Conservation (phyloP, 306 rosid species). For the Cicer chorassanicum region DNA sequence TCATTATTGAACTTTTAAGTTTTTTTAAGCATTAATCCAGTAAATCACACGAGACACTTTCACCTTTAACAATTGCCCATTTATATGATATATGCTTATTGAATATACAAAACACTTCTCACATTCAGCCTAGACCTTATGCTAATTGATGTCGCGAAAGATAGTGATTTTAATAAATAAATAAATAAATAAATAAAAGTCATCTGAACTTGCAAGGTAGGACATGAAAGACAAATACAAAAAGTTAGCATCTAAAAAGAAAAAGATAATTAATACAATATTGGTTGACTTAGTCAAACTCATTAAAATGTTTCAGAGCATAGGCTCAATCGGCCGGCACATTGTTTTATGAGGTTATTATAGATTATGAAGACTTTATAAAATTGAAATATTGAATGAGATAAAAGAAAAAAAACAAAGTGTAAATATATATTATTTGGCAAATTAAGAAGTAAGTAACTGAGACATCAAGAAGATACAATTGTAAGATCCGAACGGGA, state of each 20-base stretch:
- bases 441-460: constrained; percentile 8
- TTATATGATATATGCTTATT: too few species aligned
- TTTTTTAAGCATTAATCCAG: too few species aligned
- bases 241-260: background rate
- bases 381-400: background rate
- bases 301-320: background rate
- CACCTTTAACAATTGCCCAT: too few species aligned
- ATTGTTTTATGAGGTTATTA: constrained; percentile 21
- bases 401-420: constrained; percentile 33
- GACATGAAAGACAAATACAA: background rate
- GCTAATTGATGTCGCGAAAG: background rate
- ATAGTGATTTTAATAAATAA: background rate
- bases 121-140: background rate
- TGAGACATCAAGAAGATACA: constrained; percentile 14
- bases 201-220: background rate
- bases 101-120: background rate
- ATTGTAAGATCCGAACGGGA: background rate
- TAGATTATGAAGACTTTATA: background rate
- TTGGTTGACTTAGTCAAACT: constrained; percentile 16
- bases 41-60: too few species aligned
- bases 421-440: background rate
- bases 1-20: too few species aligned
- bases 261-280: too few species aligned
- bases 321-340: constrained; percentile 44
- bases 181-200: background rate